These are phyloP conservation scores for Xylaria sp. DNA, from an alignment of 2,329 filamentous ascomycete genomes.

Conservation along the genomic window DNA sequence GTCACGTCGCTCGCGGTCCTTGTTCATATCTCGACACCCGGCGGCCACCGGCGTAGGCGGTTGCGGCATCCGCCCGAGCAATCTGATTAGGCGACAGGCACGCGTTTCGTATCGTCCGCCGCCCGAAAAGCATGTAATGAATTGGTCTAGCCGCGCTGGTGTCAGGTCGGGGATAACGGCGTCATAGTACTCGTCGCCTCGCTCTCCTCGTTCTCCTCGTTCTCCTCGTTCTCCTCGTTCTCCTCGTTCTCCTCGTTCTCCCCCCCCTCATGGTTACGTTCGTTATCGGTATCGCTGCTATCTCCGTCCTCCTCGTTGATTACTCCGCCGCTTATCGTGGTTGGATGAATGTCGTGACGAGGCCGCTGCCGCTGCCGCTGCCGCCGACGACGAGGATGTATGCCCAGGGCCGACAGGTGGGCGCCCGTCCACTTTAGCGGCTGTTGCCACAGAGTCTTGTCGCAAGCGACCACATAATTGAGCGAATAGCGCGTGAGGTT, in stretches of 20 bases:
- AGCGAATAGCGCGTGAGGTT: background rate
- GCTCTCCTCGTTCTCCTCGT: background rate
- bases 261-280: background rate
- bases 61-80: too few species aligned
- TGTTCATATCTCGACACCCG: too few species aligned
- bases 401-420: too few species aligned
- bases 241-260: too few species aligned
- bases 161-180: slow-evolving; percentile 1
- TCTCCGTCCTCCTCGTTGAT: background rate
- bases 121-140: background rate
- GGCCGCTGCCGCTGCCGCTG: too few species aligned
- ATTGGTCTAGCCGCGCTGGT: background rate
- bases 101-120: background rate
- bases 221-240: too few species aligned
- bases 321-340: background rate
- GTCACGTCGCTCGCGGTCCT: too few species aligned
- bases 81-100: too few species aligned
- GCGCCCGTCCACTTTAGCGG: slow-evolving; percentile 1
- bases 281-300: background rate
- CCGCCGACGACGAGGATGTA: too few species aligned
- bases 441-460: slow-evolving; percentile 1
- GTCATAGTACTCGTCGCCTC: background rate
- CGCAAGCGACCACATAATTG: background rate
- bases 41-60: too few species aligned
- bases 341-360: background rate